A percentile compares a stretch with the other conserved stretches of the same genome.
phyloP scores from a whole-genome alignment of 108 stramenopile genomes.

The Aurantiochytrium sp. region DNA sequence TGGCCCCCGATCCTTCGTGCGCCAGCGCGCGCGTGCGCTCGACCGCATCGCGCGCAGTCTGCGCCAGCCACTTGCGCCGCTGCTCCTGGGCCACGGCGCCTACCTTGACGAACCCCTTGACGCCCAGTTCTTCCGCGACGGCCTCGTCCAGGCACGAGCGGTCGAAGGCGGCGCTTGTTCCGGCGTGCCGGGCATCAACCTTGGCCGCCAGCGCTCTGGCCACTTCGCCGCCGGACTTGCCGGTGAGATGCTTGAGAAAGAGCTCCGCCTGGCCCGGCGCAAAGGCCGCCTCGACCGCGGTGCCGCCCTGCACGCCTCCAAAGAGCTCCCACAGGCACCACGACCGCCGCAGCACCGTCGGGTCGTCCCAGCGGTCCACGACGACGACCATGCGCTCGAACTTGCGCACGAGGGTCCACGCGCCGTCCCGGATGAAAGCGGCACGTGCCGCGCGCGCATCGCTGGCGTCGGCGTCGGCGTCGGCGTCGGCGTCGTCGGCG shows the following conservation, averaged over 20 bases:
- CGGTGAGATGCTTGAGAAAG: background rate
- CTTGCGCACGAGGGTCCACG: background rate
- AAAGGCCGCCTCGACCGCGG: background rate
- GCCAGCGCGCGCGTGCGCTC: background rate
- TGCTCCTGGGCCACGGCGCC: background rate
- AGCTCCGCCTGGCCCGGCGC: background rate
- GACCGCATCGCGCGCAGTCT: background rate
- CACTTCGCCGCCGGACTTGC: background rate
- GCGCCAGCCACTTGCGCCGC: background rate
- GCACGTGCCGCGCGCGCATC: too few species aligned
- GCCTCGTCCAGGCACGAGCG: background rate
- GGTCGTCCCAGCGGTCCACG: background rate
- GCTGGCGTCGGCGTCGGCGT: too few species aligned
- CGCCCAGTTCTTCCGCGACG: background rate
- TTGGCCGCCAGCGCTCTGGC: background rate
- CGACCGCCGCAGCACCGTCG: background rate
- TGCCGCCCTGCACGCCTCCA: background rate
- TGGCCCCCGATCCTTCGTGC: background rate
- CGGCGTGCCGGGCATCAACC: too few species aligned
- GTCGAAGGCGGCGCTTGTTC: background rate
- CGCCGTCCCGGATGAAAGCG: background rate
- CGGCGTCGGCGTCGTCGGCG: too few species aligned
- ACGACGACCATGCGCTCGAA: background rate
- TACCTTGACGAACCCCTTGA: background rate
- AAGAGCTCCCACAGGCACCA: slow-evolving; percentile 25